A percentile compares a stretch with the other conserved stretches of the same genome.
These are phyloP conservation scores for Coemansia sp. DNA, from an alignment of 192 early-diverging fungal species.

Conservation along the genomic window DNA sequence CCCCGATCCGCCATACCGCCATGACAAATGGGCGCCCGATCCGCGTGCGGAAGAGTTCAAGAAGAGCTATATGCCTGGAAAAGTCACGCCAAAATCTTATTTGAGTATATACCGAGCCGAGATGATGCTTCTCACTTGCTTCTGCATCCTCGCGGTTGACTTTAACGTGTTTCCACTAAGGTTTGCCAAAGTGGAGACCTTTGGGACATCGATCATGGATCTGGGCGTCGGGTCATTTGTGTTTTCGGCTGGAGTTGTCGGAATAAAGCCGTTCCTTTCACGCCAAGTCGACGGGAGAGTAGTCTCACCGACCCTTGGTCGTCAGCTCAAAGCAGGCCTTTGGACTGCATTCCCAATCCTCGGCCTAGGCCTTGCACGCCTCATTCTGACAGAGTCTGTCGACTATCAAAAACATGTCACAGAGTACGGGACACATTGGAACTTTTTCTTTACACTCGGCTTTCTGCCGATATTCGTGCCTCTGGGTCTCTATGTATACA, in stretches of 20 bases:
- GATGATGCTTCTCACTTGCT: conserved; percentile 76
- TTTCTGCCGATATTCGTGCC: conserved; percentile 77
- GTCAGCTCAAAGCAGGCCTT: conserved; percentile 50
- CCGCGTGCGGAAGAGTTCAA: conserved; percentile 37
- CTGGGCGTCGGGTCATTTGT: conserved; percentile 90
- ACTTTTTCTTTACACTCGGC: conserved; percentile 95
- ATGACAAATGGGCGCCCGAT: conserved; percentile 51
- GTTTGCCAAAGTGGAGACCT: conserved; percentile 90
- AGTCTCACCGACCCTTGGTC: conserved; percentile 17
- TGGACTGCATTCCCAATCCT: conserved; percentile 64
- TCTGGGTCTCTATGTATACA: conserved; percentile 53
- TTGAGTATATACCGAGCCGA: conserved; percentile 70
- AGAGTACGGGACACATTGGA: conserved; percentile 98
- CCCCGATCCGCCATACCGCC: conserved; percentile 28
- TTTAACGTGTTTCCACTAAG: conserved; percentile 85
- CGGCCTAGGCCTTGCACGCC: conserved; percentile 67
- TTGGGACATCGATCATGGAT: conserved; percentile 93
- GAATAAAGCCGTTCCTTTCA: conserved; percentile 59
- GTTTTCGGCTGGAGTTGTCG: conserved; percentile 85
- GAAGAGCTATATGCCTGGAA: conserved; percentile 27
- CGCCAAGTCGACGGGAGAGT: conserved; percentile 19
- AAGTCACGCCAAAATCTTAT: conserved; percentile 48
- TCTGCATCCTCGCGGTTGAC: conserved; percentile 92
- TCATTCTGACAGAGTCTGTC: conserved; percentile 69
- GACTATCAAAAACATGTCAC: conserved; percentile 94